Evolutionary conservation across 2,329 filamentous ascomycete species (phyloP).

Genomic region (Botryosphaeria dothidea): DNA sequence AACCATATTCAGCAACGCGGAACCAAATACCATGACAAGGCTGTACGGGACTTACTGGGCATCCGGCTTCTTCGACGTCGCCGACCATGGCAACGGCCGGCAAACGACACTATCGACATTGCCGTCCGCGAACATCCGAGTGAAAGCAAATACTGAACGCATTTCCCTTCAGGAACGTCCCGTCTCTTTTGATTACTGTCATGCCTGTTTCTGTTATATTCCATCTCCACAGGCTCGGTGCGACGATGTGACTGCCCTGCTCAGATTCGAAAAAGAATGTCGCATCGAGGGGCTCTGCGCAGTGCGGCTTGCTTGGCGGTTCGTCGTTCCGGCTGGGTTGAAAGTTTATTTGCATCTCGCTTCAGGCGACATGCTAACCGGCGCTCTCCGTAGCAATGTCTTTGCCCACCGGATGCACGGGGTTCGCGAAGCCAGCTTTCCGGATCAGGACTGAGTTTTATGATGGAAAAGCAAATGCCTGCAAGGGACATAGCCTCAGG

Average conservation of each 20-base stretch:
- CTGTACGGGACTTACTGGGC: not conserved
- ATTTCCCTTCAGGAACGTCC: not conserved
- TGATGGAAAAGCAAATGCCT: not conserved
- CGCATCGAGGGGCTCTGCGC: not conserved
- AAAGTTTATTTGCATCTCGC: not conserved
- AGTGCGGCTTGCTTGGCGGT: not conserved
- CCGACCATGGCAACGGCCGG: not conserved
- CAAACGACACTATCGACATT: not conserved
- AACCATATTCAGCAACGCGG: not conserved
- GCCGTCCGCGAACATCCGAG: not conserved
- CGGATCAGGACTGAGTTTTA: not conserved
- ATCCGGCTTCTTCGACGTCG: not conserved
- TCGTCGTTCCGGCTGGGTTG: not conserved
- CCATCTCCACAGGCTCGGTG: not conserved
- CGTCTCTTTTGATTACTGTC: not conserved
- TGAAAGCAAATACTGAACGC: not conserved
- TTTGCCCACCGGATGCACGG: not conserved
- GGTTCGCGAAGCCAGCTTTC: not conserved
- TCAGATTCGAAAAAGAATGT: not conserved
- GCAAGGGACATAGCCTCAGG: not conserved
- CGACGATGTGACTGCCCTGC: not conserved
- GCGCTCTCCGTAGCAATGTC: not conserved
- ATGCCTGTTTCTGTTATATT: not conserved
- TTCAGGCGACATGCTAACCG: not conserved
- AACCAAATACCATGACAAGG: not conserved